Conservation (phyloP, 2,329 filamentous ascomycete genomes). For the Colletotrichum godetiae region DNA sequence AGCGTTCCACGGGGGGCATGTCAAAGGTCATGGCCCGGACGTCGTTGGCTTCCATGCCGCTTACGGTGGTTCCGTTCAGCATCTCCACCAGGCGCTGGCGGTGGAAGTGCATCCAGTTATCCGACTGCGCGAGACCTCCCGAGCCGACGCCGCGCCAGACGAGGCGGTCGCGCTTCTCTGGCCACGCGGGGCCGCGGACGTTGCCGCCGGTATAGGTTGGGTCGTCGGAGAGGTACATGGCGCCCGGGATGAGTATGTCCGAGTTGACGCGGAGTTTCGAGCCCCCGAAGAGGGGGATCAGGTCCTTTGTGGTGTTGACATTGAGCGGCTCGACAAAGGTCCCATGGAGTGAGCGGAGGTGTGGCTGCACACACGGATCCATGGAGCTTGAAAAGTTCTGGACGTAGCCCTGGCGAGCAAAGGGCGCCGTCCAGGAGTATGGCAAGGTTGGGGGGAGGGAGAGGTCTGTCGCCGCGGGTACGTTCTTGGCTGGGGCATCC, state of each 20-base stretch:
- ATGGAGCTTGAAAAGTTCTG: conserved; percentile 68
- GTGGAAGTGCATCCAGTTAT: conserved; percentile 76
- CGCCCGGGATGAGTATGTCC: conserved; percentile 73
- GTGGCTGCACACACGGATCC: conserved; percentile 70
- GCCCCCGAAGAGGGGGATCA: conserved; percentile 71
- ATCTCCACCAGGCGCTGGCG: conserved; percentile 78
- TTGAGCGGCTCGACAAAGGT: conserved; percentile 66
- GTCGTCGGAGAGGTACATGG: conserved; percentile 72
- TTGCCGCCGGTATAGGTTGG: conserved; percentile 68
- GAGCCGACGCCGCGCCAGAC: conserved; percentile 76
- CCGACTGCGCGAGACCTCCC: conserved; percentile 62
- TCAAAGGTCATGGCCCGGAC: conserved; percentile 59
- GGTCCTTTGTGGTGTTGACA: conserved; percentile 61
- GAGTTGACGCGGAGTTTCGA: conserved; percentile 73
- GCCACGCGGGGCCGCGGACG: conserved; percentile 67
- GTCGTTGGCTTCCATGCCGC: conserved; percentile 54
- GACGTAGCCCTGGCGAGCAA: conserved; percentile 60
- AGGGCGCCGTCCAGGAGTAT: conserved; percentile 47
- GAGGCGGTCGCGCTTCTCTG: conserved; percentile 63
- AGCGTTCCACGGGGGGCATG: conserved; percentile 54
- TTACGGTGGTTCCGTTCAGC: conserved; percentile 72
- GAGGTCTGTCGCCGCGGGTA: conserved; percentile 44
- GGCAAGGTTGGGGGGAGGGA: conserved; percentile 48
- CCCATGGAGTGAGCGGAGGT: conserved; percentile 62
- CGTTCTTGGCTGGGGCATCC: conserved; percentile 58